Base-by-base conservation (phyloP, 2,329 filamentous ascomycete genomes). In the Biscogniauxia marginata region DNA sequence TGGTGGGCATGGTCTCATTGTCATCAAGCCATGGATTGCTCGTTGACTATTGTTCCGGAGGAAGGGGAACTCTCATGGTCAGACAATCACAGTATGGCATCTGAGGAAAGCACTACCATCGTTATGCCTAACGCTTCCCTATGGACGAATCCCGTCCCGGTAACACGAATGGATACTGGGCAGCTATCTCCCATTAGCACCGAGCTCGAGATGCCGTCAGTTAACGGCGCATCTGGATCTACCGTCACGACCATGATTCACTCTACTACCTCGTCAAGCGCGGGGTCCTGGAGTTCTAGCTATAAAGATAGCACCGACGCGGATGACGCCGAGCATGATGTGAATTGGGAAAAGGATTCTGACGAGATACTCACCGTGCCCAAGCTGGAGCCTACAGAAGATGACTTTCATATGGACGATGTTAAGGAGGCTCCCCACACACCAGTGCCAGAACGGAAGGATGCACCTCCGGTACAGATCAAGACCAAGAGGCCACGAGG, bases 401-500 rank as follows among this genome's bases (percentile, higher is more conserved):
- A 79, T 56, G 79, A 80, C 55, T 75, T 84, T 57, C 76, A 79
- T 49, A 74, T 86, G 60, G 75, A 79, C 49, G 77, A 83, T 23
- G 66, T 86, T 23, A 78, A 81, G 62, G 75, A 77, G 53, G 78
- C 72, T 4, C 75, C 76, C 3, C 63, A 64, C 19, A 69, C 71
- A 21, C 63, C 70, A 20, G 61, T 67, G 24, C 62, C 67, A 24
- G 57, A 56, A 11, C 47, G 64, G 11, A 63, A 62, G 34, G 43
- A 55, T 19, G 57, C 58, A 7, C 56, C 69, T 1, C 55, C 60
- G 13, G 50, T 61, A 9, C 68, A 74, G 22, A 63, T 72, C 19
- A 83, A 83, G 63, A 69, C 72, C 39, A 88, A 88, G 74, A 80
- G 88, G 66, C 87, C 87, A 64, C 84, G 92, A 67, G 92, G 92